Base-by-base conservation (phyloP, 1,284 basidiomycete species). In the Stygiomarasmius scandens region DNA sequence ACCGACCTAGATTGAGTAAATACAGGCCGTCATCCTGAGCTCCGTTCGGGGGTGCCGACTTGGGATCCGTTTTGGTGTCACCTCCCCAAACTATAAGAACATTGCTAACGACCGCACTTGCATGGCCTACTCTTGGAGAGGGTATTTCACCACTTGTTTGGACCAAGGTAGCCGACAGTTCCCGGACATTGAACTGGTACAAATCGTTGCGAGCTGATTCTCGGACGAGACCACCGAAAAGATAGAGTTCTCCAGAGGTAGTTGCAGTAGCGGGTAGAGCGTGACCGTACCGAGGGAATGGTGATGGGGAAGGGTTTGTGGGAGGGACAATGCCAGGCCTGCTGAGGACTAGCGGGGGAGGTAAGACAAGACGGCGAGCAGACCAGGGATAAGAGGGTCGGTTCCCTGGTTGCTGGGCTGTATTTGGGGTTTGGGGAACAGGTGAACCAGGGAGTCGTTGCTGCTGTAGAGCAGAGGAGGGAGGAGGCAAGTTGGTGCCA, bases 1-100 rank as follows among this genome's bases (percentile, higher is more conserved):
- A 80, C 89, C 64, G 67, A 94, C 93, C 89, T 32, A 98, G 84
- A 73, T 99, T 98, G 58, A 99, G 82, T n/a, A 98, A 79, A 77
- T 98, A 99, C 47, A 99, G 78, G 0, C 89, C 91, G 70, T 98
- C 93, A 71, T 99, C 97, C 74, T 96, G 94, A 65, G 84, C 86
- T 65, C 96, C 95, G 11, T 82, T 80, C 11, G 85, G 83, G 60
- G 82, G 83, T 20, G 85, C 80, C 70, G 25, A 22, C 47, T 85
- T 86, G 23, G 77, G 76, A 61, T 86, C 86, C 12, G 87, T 85
- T 74, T 89, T 91, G 2, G 96, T 99, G 71, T 99, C 97, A 32
- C 97, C 97, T 58, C 97, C 97, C 96, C 97, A 99, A 4, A 98
- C 90, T 61, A 99, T 93, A 65, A 99, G 81, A 49, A 98, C 96